Evolutionary conservation across 148 eudicot genomes (phyloP), one percentile per base, ranked within the genome.

Genomic region (Dysphania ambrosioides): DNA sequence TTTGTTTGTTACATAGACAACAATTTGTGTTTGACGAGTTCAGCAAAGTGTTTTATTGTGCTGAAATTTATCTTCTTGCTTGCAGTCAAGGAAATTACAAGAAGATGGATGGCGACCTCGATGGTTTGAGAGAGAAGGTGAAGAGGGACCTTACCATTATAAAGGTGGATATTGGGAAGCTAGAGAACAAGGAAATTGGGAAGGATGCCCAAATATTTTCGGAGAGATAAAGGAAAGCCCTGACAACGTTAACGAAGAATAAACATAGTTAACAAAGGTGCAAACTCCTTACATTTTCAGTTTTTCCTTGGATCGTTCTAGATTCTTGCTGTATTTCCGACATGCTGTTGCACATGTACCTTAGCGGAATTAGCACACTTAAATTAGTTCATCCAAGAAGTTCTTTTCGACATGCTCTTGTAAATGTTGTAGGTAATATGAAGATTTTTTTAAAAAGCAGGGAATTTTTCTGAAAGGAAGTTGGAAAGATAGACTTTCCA

Each of bases 151-250:
- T 2, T 93, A 78, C 68, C 85, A 74, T 36, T 93, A 89, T 62
- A 65, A 65, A 31, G 95, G 98, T 55, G 95, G 93, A 64, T 93
- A 93, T 60, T 93, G 98, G 98, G 95, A 91, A 80, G 85, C 90
- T 29, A 81, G 95, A 70, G 88, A 88, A 42, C 80, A 56, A 10
- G 81, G 85, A 69, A 87, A 77, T 24, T 93, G 95, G 97, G 88
- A 88, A 27, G 84, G 77, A 7, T 93, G 97, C 84, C 92, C 89
- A 2, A 64, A 85, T 62, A 88, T 93, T 41, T 93, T 89, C 69
- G 91, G 97, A 40, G 93, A 92, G 80, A 83, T 87, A 74, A 77
- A 55, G 36, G 84, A 88, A 71, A 91, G 80, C 31, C 72, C 75
- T 30, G 64, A 72, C 72, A 72, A 77, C 72, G 79, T 79, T 21